Evolutionary conservation across 371 early-diverging fungal species (phyloP).

Genomic region (Haplosporangium sp.): DNA sequence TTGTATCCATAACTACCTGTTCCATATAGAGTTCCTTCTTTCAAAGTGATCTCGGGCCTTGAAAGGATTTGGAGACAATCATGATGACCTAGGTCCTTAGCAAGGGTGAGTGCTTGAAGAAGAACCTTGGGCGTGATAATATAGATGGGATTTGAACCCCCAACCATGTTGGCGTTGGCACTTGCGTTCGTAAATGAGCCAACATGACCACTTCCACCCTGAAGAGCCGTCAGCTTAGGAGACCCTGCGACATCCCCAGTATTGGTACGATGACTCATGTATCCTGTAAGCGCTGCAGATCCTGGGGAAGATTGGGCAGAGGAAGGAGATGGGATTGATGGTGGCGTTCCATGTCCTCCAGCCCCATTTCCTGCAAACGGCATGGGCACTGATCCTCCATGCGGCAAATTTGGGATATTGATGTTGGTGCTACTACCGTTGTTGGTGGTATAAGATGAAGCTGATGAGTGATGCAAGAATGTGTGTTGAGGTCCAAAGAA

Average conservation of each 20-base stretch:
- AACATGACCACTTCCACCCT: conserved; percentile 39
- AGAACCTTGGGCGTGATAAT: conserved; percentile 51
- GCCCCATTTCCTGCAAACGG: conserved; percentile 41
- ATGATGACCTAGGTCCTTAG: conserved; percentile 48
- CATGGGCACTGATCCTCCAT: conserved; percentile 47
- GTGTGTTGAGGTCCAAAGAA: conserved; percentile 54
- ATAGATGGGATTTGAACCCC: conserved; percentile 44
- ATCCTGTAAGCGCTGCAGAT: conserved; percentile 38
- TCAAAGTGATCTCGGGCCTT: conserved; percentile 44
- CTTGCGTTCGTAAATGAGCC: conserved; percentile 52
- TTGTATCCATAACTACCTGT: conserved; percentile 53
- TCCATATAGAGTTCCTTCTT: conserved; percentile 50
- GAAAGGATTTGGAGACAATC: conserved; percentile 52
- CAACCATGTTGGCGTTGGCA: conserved; percentile 54
- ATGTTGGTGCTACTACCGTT: conserved; percentile 51
- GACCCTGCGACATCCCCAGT: conserved; percentile 24
- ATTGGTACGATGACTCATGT: conserved; percentile 45
- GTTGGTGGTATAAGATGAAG: conserved; percentile 52
- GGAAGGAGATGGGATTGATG: conserved; percentile 51
- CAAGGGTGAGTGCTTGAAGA: conserved; percentile 44
- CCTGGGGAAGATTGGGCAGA: conserved; percentile 55
- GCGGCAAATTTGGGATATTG: conserved; percentile 38
- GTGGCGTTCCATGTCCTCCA: conserved; percentile 44
- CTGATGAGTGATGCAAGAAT: conserved; percentile 40
- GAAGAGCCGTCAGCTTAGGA: conserved; percentile 31